Evolutionary conservation across 176 grass and related monocot genomes (phyloP).

Genomic region (Zea luxurians): DNA sequence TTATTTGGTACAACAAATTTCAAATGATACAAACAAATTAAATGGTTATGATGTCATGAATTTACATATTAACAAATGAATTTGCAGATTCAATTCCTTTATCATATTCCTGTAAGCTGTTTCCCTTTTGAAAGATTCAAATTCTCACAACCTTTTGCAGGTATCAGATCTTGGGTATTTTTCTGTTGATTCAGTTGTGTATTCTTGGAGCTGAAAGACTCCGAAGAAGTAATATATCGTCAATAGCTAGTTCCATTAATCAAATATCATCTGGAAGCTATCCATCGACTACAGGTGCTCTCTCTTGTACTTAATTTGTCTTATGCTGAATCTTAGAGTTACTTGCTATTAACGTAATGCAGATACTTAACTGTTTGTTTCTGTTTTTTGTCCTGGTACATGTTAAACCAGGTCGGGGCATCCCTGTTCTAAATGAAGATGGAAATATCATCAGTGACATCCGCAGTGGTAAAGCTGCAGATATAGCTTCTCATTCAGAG

Average conservation of each 20-base stretch:
- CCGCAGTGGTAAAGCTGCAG: constrained; percentile 55
- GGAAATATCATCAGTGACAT: constrained; percentile 69
- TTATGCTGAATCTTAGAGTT: constrained; percentile 12
- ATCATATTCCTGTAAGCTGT: constrained; percentile 3
- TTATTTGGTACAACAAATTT: background rate
- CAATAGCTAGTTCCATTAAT: too few relatives aligned
- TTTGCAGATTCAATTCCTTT: constrained; percentile 9
- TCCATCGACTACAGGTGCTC: constrained; percentile 56
- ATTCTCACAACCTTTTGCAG: background rate
- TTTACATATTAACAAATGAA: background rate
- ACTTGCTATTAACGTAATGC: constrained; percentile 4
- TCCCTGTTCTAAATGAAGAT: constrained; percentile 87
- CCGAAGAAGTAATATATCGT: too few relatives aligned
- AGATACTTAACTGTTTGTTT: constrained; percentile 29
- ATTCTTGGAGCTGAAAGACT: too few relatives aligned
- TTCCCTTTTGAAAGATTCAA: background rate
- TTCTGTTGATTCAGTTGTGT: too few relatives aligned
- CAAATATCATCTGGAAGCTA: constrained; percentile 36
- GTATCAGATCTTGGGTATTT: too few relatives aligned
- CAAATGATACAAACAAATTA: too few relatives aligned
- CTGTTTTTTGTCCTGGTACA: constrained; percentile 6
- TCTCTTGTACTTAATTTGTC: constrained; percentile 19
- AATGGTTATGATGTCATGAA: background rate
- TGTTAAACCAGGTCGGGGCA: constrained; percentile 48
- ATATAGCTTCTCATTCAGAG: constrained; percentile 53